Evolutionary conservation across 108 stramenopile species (phyloP).

Genomic region (Skeletonema potamos): DNA sequence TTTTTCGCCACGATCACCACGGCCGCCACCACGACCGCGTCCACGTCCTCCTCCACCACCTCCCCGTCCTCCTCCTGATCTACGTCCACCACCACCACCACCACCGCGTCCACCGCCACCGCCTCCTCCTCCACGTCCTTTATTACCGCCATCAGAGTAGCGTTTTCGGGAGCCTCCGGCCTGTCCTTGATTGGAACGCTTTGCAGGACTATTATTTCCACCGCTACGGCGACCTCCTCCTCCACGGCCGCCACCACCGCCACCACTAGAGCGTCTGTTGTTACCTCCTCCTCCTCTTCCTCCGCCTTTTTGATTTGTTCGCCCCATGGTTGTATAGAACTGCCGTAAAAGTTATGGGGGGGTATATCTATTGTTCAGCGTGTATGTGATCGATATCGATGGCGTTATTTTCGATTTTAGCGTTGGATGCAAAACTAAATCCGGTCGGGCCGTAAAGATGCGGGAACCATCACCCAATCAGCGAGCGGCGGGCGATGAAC

Average conservation of each 20-base stretch:
- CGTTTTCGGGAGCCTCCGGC: slow-evolving; percentile 26
- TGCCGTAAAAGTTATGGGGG: too few species aligned
- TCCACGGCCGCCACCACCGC: slow-evolving; percentile 15
- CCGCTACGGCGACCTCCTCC: slow-evolving; percentile 8
- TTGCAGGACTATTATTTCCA: background rate
- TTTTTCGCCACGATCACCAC: slow-evolving; percentile 38
- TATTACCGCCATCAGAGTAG: slow-evolving; percentile 10
- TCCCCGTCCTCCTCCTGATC: slow-evolving; percentile 2
- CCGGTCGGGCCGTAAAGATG: too few species aligned
- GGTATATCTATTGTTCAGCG: too few species aligned
- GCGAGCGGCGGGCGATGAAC: too few species aligned
- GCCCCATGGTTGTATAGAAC: slow-evolving; percentile 5
- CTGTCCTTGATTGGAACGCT: slow-evolving; percentile 1
- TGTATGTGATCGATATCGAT: too few species aligned
- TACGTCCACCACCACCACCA: slow-evolving; percentile 1
- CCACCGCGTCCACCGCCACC: background rate
- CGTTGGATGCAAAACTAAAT: too few species aligned
- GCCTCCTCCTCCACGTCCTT: slow-evolving; percentile 11
- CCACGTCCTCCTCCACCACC: slow-evolving; percentile 12
- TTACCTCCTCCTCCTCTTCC: slow-evolving; percentile 18
- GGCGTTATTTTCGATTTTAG: too few species aligned
- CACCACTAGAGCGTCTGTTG: background rate
- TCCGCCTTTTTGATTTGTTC: slow-evolving; percentile 33
- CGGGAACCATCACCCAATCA: too few species aligned
- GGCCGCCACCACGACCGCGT: background rate